Evolutionary conservation across 2,329 filamentous ascomycete genomes (phyloP).

Genomic region (Penicillium olsonii): DNA sequence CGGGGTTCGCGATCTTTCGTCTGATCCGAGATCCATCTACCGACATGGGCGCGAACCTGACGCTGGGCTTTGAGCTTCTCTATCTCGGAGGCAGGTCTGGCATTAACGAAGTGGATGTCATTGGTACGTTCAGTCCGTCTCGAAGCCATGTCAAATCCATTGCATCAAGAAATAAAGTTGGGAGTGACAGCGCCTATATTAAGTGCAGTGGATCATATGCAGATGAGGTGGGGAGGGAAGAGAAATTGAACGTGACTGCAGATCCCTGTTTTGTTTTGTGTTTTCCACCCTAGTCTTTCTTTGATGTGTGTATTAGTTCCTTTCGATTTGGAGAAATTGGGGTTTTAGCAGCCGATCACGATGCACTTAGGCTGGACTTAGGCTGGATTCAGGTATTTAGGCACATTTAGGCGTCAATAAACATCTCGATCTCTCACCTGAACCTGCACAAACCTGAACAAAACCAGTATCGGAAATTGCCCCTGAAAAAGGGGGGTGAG

Average conservation of each 20-base stretch:
- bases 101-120: slow-evolving; percentile 37
- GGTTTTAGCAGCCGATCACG: no score
- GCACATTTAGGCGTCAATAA: no score
- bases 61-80: slow-evolving; percentile 31
- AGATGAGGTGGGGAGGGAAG: background rate
- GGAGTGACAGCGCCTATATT: background rate
- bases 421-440: no score
- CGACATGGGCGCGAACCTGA: slow-evolving; percentile 37
- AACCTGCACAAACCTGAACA: no score
- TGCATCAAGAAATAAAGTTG: background rate
- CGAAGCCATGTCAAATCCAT: slow-evolving; percentile 24
- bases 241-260: slow-evolving; percentile 5
- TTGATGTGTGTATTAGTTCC: background rate
- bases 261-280: background rate
- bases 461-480: background rate
- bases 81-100: slow-evolving; percentile 31
- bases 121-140: slow-evolving; percentile 23
- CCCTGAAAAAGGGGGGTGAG: background rate
- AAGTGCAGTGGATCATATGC: background rate
- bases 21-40: slow-evolving; percentile 39
- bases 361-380: no score
- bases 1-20: slow-evolving; percentile 29
- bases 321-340: no score
- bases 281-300: background rate
- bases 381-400: no score